phyloP scores from a whole-genome alignment of 2,329 filamentous ascomycete genomes.

The Trichoderma guizhouense region DNA sequence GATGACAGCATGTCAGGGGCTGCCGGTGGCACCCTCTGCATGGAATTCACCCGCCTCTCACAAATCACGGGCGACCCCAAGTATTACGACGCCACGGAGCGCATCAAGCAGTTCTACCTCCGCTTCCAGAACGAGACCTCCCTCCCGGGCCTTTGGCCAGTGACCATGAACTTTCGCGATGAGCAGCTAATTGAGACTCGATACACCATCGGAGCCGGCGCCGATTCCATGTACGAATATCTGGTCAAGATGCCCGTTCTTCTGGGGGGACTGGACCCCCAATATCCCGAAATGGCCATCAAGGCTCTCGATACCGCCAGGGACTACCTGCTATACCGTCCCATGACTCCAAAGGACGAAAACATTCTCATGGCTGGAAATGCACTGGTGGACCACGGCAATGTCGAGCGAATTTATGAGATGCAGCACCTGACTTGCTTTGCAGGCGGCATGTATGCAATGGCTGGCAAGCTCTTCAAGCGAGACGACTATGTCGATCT shows the following conservation, averaged over 20 bases:
- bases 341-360: conserved; percentile 57
- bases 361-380: conserved; percentile 59
- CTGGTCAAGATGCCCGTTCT: conserved; percentile 58
- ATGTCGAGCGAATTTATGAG: conserved; percentile 32
- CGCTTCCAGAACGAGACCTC: conserved; percentile 62
- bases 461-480: conserved; percentile 61
- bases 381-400: conserved; percentile 29
- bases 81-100: conserved; percentile 72
- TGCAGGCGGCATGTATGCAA: conserved; percentile 65
- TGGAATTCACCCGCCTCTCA: conserved; percentile 73
- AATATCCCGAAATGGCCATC: conserved; percentile 65
- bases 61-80: conserved; percentile 70
- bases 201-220: conserved; percentile 45
- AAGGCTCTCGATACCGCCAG: conserved; percentile 59
- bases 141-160: conserved; percentile 71
- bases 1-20: conserved; percentile 40
- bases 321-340: conserved; percentile 63
- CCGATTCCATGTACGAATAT: conserved; percentile 57
- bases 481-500: conserved; percentile 44
- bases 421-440: conserved; percentile 67
- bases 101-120: conserved; percentile 67
- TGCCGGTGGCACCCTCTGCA: conserved; percentile 60
- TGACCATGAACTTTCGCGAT: conserved; percentile 58
- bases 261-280: conserved; percentile 60
- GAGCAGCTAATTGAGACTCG: conserved; percentile 40